Percentiles rank a stretch among this genome's conserved stretches.
These are phyloP conservation scores for Blepharisma japonicum DNA, from an alignment of 73 alveolate genomes.

Conservation along the genomic window DNA sequence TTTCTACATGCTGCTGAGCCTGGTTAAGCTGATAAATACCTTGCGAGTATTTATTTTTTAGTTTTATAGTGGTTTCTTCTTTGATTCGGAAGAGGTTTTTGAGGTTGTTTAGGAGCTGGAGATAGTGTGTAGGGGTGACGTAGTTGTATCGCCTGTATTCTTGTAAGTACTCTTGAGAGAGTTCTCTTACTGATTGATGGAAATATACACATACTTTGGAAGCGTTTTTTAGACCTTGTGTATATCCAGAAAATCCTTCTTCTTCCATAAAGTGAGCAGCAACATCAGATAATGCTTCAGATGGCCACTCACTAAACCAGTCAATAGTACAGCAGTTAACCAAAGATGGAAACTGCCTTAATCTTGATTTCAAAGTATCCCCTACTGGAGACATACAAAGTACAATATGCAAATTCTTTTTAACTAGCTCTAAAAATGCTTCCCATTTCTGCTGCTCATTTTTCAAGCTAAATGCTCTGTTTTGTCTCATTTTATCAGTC, in stretches of 20 bases:
- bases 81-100: constrained; percentile 51
- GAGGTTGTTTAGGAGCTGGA: constrained; percentile 60
- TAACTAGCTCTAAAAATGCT: constrained; percentile 68
- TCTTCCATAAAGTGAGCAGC: constrained; percentile 48
- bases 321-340: constrained; percentile 95
- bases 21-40: constrained; percentile 87
- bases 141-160: constrained; percentile 44
- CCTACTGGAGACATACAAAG: constrained; percentile 92
- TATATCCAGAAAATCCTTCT: constrained; percentile 18
- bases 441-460: constrained; percentile 79
- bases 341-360: constrained; percentile 97
- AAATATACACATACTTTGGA: constrained; percentile 78
- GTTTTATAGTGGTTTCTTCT: constrained; percentile 48
- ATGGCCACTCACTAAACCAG: constrained; percentile 94
- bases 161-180: constrained; percentile 40
- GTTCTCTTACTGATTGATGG: constrained; percentile 58
- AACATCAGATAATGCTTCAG: constrained; percentile 78
- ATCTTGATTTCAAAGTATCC: constrained; percentile 64
- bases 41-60: constrained; percentile 74
- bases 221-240: constrained; percentile 39
- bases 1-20: constrained; percentile 80
- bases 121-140: constrained; percentile 58
- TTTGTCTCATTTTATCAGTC: constrained; percentile 75
- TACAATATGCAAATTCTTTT: constrained; percentile 82
- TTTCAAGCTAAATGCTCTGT: constrained; percentile 68